Base-by-base conservation (phyloP, 108 stramenopile genomes). In the Pseudonitzschia multiseries region DNA sequence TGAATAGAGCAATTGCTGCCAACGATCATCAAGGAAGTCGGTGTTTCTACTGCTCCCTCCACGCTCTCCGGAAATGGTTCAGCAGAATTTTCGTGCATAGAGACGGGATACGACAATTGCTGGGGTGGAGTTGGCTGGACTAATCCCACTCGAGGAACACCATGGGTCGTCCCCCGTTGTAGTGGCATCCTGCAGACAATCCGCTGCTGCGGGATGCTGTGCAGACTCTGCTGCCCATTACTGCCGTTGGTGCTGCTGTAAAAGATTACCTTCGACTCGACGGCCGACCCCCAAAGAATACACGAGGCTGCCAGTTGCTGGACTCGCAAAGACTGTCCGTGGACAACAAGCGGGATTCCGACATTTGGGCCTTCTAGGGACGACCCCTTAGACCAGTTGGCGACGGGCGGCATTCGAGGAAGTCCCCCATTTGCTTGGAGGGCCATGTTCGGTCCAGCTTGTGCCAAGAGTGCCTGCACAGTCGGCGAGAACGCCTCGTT, bases 131-230 rank as follows among this genome's bases (percentile, higher is more conserved):
- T 81, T 9, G 93, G 93, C 59, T 90, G 88, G 26, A 92, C 78
- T 21, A 95, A 74, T 44, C 94, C 94, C 27, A 94, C 93, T 51
- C 90, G 87, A 21, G 90, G 94, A 20, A 84, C 86, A 48, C 78
- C 77, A 51, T 85, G 80, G 12, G 87, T 84, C 17, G 86, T 78
- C 51, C 93, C 93, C 51, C 79, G 82, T 59, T 56, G 70, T 14
- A 78, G 43, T 17, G 84, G 76, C 69, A 84, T 59, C 28, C 74
- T 72, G 71, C 86, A 78, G 68, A 77, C 28, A 72, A 90, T 79
- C 56, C 83, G 70, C 65, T 79, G 72, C n/a, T 72, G 28, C 26
- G 54, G 54, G 24, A 22, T 41, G 29, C 28, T 4, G 54, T 22
- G 4, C n/a, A 17, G 24, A 10, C 9, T n/a, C 22, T 50, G 12